Base-by-base conservation (phyloP, 2,329 filamentous ascomycete species). In the Septoria linicola region DNA sequence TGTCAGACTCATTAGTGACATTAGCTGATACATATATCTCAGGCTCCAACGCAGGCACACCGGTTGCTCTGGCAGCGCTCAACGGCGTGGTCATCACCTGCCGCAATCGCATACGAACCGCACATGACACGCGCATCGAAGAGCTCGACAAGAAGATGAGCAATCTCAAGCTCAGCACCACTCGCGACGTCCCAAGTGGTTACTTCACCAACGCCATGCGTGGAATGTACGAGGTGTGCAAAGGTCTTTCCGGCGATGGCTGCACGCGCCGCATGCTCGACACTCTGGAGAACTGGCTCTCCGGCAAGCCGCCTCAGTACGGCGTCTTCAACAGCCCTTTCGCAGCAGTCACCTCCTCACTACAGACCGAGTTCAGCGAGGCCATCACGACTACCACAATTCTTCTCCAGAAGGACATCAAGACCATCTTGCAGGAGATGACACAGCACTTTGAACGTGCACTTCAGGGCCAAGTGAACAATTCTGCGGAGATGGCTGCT, bases 151-250 rank as follows among this genome's bases (percentile, higher is more conserved):
- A 54, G 34, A 20, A 36, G 7, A 19, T 39, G 23, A 55, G 51
- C 4, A 57, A 55, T 17, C 49, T 61, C 41, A 32, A 53, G 3
- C 43, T 59, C n/a, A 44, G 59, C 25, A 39, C 43, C 2, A 57
- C 50, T 7, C 49, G 54, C n/a, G 57, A 64, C 30, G 42, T 53
- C 10, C 31, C 49, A 2, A 25, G 32, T 1, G 53, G 39, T 23
- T 57, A 56, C 39, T 63, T 64, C 54, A 49, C 41, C 13, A 0
- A 23, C 3, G 46, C 53, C 1, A 62, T 63, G 49, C 11, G 14
- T 1, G 31, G n/a, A 14, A 50, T 55, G 32, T 65, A 65, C 53
- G 44, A 59, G 4, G 34, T 20, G 3, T 60, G 59, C 58, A 51
- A 45, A 5, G 19, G 14, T 7, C 13, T 23, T 5, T 17, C 7